Conservation (phyloP, 768 basidiomycete genomes). For the Suillus brevipes region DNA sequence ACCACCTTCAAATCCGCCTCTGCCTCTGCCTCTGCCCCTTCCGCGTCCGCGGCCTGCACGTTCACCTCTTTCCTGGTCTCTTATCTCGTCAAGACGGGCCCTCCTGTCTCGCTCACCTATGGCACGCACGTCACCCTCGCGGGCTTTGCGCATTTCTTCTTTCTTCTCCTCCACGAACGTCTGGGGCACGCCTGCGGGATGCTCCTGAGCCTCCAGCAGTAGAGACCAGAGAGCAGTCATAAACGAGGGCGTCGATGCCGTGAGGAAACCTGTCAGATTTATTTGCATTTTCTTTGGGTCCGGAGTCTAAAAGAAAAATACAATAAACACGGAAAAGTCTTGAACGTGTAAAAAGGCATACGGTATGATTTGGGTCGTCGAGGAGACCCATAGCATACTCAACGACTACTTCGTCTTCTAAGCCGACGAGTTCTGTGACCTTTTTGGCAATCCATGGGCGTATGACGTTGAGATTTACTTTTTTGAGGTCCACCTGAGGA, state of each 20-base stretch:
- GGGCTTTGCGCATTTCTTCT: constrained; percentile 77
- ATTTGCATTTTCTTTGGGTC: constrained; percentile 98
- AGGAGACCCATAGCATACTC: constrained; percentile 95
- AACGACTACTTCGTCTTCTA: constrained; percentile 96
- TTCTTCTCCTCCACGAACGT: constrained; percentile 93
- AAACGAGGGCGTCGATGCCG: constrained; percentile 80
- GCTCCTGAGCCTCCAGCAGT: constrained; percentile 89
- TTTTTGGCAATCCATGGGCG: constrained; percentile 95
- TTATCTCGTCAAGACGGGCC: constrained; percentile 64
- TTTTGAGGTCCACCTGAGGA: constrained; percentile 85
- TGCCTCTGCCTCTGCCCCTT: constrained; percentile 55
- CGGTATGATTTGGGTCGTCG: constrained; percentile 83
- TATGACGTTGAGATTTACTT: constrained; percentile 91
- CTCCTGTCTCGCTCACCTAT: constrained; percentile 74
- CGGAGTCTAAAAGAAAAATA: constrained; percentile 55
- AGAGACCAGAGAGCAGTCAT: constrained; percentile 89
- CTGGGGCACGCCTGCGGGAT: constrained; percentile 85
- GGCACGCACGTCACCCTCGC: constrained; percentile 60
- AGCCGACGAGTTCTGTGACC: constrained; percentile 84
- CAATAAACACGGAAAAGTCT: not conserved
- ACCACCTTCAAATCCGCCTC: constrained; percentile 50
- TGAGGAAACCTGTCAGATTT: constrained; percentile 89
- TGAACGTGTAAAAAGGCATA: constrained; percentile 37
- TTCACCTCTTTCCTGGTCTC: constrained; percentile 56
- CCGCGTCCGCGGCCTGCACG: constrained; percentile 53